phyloP scores from a whole-genome alignment of 257 asterid species.

The Nyctanthes arbortristis region DNA sequence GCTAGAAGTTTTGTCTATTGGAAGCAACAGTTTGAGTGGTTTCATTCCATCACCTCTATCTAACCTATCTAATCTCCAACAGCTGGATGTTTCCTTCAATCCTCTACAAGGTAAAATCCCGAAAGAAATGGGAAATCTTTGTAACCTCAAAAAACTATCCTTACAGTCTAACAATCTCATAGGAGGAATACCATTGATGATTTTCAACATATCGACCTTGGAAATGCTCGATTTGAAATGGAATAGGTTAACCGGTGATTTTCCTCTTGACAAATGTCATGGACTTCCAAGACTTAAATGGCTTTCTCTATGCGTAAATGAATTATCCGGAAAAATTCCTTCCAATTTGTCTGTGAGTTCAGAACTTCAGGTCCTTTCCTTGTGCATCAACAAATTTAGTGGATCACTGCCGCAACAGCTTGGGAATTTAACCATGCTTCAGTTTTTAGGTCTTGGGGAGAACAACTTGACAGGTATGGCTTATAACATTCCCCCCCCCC shows the following conservation, averaged over 20 bases:
- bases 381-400: slow-evolving; percentile 18
- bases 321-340: slow-evolving; percentile 28
- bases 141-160: neutral
- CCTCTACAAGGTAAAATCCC: slow-evolving; percentile 24
- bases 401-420: slow-evolving; percentile 27
- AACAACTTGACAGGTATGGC: slow-evolving; percentile 19
- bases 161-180: slow-evolving; percentile 4
- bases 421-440: slow-evolving; percentile 17
- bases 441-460: slow-evolving; percentile 12
- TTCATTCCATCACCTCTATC: slow-evolving; percentile 15
- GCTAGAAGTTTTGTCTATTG: slow-evolving; percentile 12
- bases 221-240: slow-evolving; percentile 6
- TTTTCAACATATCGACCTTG: slow-evolving; percentile 28
- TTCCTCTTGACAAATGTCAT: slow-evolving; percentile 14
- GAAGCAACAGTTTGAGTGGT: slow-evolving; percentile 24
- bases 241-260: slow-evolving; percentile 22
- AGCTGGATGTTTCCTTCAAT: slow-evolving; percentile 22
- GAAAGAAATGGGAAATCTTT: slow-evolving; percentile 10
- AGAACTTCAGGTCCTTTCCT: slow-evolving; percentile 6
- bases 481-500: too few relatives aligned
- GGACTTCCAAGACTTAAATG: neutral
- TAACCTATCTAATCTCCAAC: slow-evolving; percentile 22
- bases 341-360: slow-evolving; percentile 25
- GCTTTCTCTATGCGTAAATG: slow-evolving; percentile 10
- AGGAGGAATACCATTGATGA: slow-evolving; percentile 22